Base-by-base conservation (phyloP, 179 eudicot genomes). In the Silene vulgaris region DNA sequence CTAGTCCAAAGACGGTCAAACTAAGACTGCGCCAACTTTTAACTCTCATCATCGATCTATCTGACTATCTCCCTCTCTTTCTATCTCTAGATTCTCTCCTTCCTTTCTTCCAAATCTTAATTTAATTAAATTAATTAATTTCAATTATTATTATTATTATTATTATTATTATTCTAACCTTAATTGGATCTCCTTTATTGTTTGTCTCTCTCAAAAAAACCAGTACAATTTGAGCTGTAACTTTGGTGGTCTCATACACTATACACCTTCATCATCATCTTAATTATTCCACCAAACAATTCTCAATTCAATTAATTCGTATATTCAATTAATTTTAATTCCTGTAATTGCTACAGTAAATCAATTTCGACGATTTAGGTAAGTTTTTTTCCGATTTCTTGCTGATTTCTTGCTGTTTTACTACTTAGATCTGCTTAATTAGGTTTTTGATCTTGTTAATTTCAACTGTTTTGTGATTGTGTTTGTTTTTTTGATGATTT, bases 211-310 rank as follows among this genome's bases (percentile, higher is more conserved):
- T 13, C 40, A 48, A 54, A 30, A 45, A 48, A 21, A 75, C 84
- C 45, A 81, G 76, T 74, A 69, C 71, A 65, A 63, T 52, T 75
- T 71, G 60, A 75, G 84, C 81, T 82, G 81, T 82, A 76, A 72
- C 16, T 48, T 74, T 62, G 72, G 62, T 81, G 75, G 52, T 74
- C 78, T 45, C 50, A 12, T 21, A 80, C 65, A 17, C 73, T 65
- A 26, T 76, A 45, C 8, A 11, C 1, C n/a, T 12, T 7, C 56
- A 50, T 50, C 56, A 50, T 14, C 35, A 59, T 2, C 43, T 23
- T 37, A 40, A 26, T 16, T 16, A 71, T 11, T 17, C 32, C 64
- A 54, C 60, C 73, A 71, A 77, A 52, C 54, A 45, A 19, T 20
- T 17, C 28, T 29, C 6, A 7, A 19, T 71, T 3, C 6, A 5